Conservation (phyloP, 2,329 filamentous ascomycete species). For the Dothistroma septosporum region DNA sequence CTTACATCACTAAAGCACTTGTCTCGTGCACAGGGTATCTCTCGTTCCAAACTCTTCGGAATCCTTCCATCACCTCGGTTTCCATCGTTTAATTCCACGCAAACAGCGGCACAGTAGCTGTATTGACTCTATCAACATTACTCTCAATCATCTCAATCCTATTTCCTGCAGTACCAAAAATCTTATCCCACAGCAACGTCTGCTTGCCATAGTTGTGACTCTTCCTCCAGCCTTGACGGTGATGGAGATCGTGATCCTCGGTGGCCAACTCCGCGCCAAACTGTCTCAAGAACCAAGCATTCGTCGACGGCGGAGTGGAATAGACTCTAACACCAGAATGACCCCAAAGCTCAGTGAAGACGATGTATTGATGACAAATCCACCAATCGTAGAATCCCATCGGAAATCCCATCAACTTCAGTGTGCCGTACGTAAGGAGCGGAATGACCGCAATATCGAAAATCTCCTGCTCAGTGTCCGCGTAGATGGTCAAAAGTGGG, state of each 20-base stretch:
- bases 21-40: neutral
- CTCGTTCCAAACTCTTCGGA: neutral
- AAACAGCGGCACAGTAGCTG: neutral
- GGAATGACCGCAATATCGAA: slow-evolving; percentile 44
- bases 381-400: slow-evolving; percentile 48
- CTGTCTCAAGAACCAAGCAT: slow-evolving; percentile 35
- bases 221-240: slow-evolving; percentile 38
- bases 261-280: slow-evolving; percentile 39
- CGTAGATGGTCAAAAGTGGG: slow-evolving; percentile 41
- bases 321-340: slow-evolving; percentile 41
- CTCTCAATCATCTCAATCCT: slow-evolving; percentile 34
- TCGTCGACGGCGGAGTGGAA: slow-evolving; percentile 34
- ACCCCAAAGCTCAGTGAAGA: slow-evolving; percentile 40
- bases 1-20: neutral
- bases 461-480: slow-evolving; percentile 43
- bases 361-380: slow-evolving; percentile 45
- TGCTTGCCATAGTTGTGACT: slow-evolving; percentile 41
- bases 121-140: neutral
- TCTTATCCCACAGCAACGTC: slow-evolving; percentile 38
- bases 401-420: slow-evolving; percentile 39
- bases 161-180: slow-evolving; percentile 34
- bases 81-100: neutral
- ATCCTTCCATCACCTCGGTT: neutral
- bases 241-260: slow-evolving; percentile 43
- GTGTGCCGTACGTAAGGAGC: slow-evolving; percentile 37